Base-by-base conservation (phyloP, 2,329 filamentous ascomycete genomes). In the Exophiala mesophila region DNA sequence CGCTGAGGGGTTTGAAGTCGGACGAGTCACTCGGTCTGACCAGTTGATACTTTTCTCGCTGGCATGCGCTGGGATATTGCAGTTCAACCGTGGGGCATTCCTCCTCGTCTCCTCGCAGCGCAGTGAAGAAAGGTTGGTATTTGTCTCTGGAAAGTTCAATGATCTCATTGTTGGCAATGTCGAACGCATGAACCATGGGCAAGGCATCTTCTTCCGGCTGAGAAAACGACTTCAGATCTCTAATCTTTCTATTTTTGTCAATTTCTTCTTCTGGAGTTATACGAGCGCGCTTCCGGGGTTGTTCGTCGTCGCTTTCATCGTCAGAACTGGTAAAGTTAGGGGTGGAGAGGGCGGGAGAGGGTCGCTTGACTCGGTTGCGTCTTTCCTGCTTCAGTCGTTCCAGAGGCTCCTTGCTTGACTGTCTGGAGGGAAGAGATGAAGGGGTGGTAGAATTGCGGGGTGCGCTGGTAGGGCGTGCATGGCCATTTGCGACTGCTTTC, bases 11-110 rank as follows among this genome's bases (percentile, higher is more conserved):
- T 42, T 65, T 76, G 29, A 84, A 83, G 56, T 89, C 82, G 6
- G 49, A 47, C 52, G 88, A 85, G 53, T 82, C 83, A 52, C 94
- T 86, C 35, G 85, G 85, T 59, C 78, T 79, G 19, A 90, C 82
- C 7, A 92, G 76, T 56, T 89, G 78, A 59, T 86, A 88, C 80
- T 74, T 78, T 65, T 92, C 86, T 17, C 40, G 18, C 39, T 76
- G 76, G 42, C 79, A 76, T 49, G 74, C 70, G 62, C 86, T 89
- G 7, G 92, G 90, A 63, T 97, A 97, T 62, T 92, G 85, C 54
- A 97, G 68, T 58, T 82, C 71, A 45, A 94, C 63, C 19, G 62
- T 58, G 15, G 70, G 62, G 35, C 67, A 64, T 9, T 63, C 60
- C 61, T 62, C 30, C 63, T 67, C 9, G 67, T 66, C 54, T 73